phyloP scores from a whole-genome alignment of 345 rosid genomes.

The Corchorus olitorius region DNA sequence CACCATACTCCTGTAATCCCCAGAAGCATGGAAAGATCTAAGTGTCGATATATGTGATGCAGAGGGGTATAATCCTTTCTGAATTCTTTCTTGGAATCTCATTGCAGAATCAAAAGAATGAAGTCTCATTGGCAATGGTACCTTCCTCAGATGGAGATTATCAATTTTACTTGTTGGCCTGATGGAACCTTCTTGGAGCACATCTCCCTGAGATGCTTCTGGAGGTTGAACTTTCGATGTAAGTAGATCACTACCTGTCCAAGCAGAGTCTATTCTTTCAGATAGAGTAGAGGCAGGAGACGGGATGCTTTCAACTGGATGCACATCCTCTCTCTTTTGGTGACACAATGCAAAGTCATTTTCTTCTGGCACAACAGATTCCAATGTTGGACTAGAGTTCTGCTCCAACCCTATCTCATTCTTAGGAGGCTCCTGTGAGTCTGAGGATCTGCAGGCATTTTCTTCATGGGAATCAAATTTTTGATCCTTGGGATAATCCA shows the following conservation, averaged over 20 bases:
- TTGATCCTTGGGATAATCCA: constrained; percentile 33
- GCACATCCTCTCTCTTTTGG: constrained; percentile 37
- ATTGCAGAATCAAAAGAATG: constrained; percentile 87
- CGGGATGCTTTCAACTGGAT: constrained; percentile 40
- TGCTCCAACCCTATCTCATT: constrained; percentile 32
- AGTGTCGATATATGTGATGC: constrained; percentile 57
- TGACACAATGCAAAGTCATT: constrained; percentile 26
- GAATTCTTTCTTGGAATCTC: constrained; percentile 63
- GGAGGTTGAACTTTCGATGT: constrained; percentile 35
- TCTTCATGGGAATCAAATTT: constrained; percentile 31
- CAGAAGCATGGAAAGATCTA: constrained; percentile 88
- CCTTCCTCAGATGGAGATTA: constrained; percentile 48
- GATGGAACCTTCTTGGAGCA: constrained; percentile 30
- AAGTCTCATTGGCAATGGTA: constrained; percentile 62
- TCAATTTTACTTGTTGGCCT: constrained; percentile 29
- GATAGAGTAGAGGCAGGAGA: constrained; percentile 67
- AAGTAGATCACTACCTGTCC: constrained; percentile 78
- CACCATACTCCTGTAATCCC: constrained; percentile 76
- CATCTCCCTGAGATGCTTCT: constrained; percentile 39
- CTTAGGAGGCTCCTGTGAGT: constrained; percentile 32
- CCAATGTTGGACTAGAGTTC: constrained; percentile 23
- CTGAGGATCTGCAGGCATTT: constrained; percentile 30
- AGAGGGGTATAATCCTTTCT: constrained; percentile 61
- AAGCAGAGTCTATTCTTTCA: constrained; percentile 95
- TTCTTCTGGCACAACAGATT: constrained; percentile 33